A percentile compares a stretch with the other conserved stretches of the same genome.
Conservation (phyloP, 495 filamentous ascomycete genomes). For the Glarea lozoyensis region DNA sequence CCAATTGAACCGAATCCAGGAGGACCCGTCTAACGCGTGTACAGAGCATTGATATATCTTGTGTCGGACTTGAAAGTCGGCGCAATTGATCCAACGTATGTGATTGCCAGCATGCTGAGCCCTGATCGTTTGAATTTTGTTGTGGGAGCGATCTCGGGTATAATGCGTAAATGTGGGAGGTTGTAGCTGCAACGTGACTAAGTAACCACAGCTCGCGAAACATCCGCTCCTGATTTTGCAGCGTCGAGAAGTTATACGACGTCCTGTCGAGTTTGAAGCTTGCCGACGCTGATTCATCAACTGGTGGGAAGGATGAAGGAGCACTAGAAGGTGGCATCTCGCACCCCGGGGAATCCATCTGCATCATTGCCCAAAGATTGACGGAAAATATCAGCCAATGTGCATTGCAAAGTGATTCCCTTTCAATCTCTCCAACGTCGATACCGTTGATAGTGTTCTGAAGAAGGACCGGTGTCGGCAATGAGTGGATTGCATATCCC, state of each 20-base stretch:
- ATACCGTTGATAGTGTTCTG: neutral
- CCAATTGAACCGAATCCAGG: neutral
- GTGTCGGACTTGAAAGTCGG: neutral
- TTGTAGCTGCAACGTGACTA: neutral
- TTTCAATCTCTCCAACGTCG: neutral
- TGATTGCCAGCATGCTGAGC: neutral
- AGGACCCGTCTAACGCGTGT: neutral
- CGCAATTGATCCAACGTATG: neutral
- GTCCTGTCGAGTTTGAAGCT: neutral
- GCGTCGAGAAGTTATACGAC: neutral
- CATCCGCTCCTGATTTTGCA: neutral
- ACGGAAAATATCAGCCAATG: neutral
- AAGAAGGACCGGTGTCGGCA: neutral
- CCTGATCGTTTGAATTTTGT: neutral
- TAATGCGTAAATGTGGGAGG: neutral
- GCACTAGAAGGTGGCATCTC: neutral
- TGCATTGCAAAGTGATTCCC: neutral
- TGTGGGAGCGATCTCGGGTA: neutral
- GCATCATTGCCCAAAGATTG: neutral
- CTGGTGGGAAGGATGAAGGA: neutral
- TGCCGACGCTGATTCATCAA: neutral
- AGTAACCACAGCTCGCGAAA: neutral
- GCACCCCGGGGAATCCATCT: neutral
- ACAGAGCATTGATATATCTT: neutral
- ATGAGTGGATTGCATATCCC: neutral